Percentiles rank a stretch among this genome's conserved stretches.
Conservation (phyloP, 192 early-diverging fungal genomes). For the Coemansia asiatica region DNA sequence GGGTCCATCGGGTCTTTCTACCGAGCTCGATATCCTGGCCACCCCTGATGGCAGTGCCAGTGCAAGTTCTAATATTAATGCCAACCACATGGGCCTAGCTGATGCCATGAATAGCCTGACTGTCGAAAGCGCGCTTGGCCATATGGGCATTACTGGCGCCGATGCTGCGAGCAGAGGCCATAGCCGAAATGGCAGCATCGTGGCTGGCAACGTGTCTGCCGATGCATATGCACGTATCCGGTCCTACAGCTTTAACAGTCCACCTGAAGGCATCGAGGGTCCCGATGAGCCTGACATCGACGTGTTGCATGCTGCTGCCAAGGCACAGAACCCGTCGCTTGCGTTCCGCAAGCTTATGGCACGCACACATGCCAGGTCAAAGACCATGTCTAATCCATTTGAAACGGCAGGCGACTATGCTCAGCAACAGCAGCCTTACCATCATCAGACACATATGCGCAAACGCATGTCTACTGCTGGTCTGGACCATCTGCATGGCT, state of each 20-base stretch:
- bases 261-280: conserved; percentile 30
- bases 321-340: conserved; percentile 46
- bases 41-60: conserved; percentile 11
- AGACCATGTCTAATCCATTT: conserved; percentile 43
- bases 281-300: conserved; percentile 48
- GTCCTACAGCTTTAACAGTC: conserved; percentile 55
- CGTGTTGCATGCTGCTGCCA: conserved; percentile 49
- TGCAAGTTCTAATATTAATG: too few species aligned
- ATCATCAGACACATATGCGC: neutral
- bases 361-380: conserved; percentile 52
- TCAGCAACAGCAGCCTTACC: neutral
- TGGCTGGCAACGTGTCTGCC: conserved; percentile 1
- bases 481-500: neutral
- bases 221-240: conserved; percentile 39
- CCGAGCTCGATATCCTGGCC: conserved; percentile 40
- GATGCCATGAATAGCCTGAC: conserved; percentile 8
- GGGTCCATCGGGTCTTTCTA: conserved; percentile 48
- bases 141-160: neutral
- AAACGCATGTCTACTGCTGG: neutral
- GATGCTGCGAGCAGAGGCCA: conserved; percentile 16
- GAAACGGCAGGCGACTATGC: neutral
- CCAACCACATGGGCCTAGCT: conserved; percentile 16
- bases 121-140: conserved; percentile 2
- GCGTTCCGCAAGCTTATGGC: conserved; percentile 55
- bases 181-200: conserved; percentile 12